Conservation (phyloP, 768 basidiomycete genomes). For the Trametes cinnabarina region DNA sequence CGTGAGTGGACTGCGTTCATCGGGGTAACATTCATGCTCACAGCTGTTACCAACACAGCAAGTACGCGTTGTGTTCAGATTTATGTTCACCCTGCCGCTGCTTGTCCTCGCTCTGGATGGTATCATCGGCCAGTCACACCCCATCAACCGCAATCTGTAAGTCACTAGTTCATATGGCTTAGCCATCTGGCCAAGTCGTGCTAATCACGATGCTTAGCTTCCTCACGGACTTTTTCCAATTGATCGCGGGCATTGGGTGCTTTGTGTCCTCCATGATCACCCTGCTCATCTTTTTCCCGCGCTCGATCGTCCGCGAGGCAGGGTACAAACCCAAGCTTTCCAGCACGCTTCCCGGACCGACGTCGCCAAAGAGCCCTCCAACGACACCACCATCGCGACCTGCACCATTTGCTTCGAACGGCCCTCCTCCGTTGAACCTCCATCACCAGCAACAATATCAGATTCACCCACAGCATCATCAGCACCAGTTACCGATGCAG, state of each 20-base stretch:
- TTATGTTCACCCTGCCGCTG: conserved; percentile 69
- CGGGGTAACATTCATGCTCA: not conserved
- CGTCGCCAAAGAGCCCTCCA: conserved; percentile 22
- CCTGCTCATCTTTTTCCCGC: conserved; percentile 77
- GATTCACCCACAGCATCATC: not conserved
- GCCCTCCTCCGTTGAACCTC: not conserved
- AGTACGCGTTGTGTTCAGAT: conserved; percentile 71
- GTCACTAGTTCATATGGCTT: not conserved
- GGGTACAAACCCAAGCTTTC: conserved; percentile 52
- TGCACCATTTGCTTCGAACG: not conserved
- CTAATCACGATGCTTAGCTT: not conserved
- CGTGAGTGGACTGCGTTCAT: conserved; percentile 40
- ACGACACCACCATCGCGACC: conserved; percentile 13
- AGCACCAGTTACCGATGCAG: not conserved
- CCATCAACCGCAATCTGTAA: conserved; percentile 54
- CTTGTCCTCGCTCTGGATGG: conserved; percentile 67
- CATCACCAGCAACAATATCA: not conserved
- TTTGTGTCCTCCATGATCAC: conserved; percentile 81
- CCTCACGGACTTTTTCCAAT: conserved; percentile 59
- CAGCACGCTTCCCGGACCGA: conserved; percentile 10
- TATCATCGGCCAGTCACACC: conserved; percentile 43
- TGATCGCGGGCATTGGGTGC: conserved; percentile 71
- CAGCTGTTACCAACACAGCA: conserved; percentile 38
- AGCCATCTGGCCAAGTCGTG: not conserved
- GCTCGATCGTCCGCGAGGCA: conserved; percentile 61